These are phyloP conservation scores for Phenoliferia sp. DNA, from an alignment of 1,284 basidiomycete species.

Conservation along the genomic window DNA sequence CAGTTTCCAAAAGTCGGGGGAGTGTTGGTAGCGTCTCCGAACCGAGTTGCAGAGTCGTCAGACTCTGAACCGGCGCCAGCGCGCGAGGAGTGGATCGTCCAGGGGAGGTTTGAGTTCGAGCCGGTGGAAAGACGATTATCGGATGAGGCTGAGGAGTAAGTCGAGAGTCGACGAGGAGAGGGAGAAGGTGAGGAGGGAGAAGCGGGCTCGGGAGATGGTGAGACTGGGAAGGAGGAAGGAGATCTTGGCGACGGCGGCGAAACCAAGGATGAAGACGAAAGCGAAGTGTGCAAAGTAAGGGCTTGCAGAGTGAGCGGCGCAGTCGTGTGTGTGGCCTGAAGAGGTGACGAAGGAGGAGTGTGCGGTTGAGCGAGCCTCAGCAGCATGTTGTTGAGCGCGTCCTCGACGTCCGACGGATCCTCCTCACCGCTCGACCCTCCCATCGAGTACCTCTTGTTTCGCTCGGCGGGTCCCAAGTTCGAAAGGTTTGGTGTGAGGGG, in stretches of 20 bases:
- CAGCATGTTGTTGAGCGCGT: constrained; percentile 24
- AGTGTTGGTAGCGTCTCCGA: constrained; percentile 9
- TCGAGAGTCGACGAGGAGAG: background rate
- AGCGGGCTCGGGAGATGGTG: background rate
- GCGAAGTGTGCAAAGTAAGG: constrained; percentile 19
- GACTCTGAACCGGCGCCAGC: constrained; percentile 10
- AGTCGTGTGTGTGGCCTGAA: background rate
- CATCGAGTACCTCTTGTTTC: background rate
- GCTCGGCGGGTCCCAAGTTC: constrained; percentile 1
- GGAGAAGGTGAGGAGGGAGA: background rate
- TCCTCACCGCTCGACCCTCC: constrained; percentile 4
- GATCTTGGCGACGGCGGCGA: background rate
- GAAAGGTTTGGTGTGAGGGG: constrained; percentile 2
- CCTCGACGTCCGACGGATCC: constrained; percentile 20
- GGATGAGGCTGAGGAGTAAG: background rate
- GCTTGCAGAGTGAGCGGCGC: constrained; percentile 12
- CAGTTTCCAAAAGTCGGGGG: background rate
- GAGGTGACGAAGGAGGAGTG: constrained; percentile 16
- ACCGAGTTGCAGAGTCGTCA: constrained; percentile 17
- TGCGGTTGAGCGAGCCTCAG: constrained; percentile 24
- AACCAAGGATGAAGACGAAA: background rate
- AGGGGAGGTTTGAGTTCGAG: too few relatives aligned
- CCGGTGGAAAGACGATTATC: background rate
- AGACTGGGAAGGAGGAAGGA: background rate
- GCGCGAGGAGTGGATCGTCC: background rate